Base-by-base conservation (phyloP, 768 basidiomycete genomes). In the Clathrus columnatus region DNA sequence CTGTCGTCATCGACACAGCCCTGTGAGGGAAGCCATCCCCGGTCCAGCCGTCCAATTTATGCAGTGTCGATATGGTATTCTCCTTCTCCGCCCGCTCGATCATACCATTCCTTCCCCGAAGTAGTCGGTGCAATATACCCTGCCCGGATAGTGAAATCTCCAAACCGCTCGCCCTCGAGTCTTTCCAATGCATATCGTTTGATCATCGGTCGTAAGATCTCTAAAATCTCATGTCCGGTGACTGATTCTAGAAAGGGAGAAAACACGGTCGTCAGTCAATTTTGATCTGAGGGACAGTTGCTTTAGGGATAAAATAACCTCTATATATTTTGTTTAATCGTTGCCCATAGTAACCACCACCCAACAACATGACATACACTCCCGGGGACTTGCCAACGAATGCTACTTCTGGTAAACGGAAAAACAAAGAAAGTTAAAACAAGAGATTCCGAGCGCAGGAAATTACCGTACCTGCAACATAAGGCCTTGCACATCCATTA, bases 361-460 rank as follows among this genome's bases (percentile, higher is more conserved):
- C 95, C 29, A 99, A 84, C 28, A 98, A 80, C 93, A 98, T 96
- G 45, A 84, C 65, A 68, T 99, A 99, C 28, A 83, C 78, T 11
- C 91, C 93, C 1, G 86, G 91, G 0, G 96, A 92, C 72, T 98
- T 98, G 28, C 96, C 95, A 36, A 98, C 85, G 63, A 98, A 95
- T 0, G 93, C 96, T 41, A 98, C 77, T 76, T 98, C 95, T 87
- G 71, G 11, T 57, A 43, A 48, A 30, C 14, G 14, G 20, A 14
- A 49, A 23, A 61, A 20, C 1, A 4, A 28, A 44, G 51, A 50
- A 7, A 50, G 52, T 44, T 21, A 54, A 21, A 5, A 52, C 41
- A 45, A 26, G 26, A 18, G 36, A 45, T 49, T 47, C 17, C 32
- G 30, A 28, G 32, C 23, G 21, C 21, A 42, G 16, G 18, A 26